Conservation (phyloP, 164 flowering plant species). For the Sextonia rubra region DNA sequence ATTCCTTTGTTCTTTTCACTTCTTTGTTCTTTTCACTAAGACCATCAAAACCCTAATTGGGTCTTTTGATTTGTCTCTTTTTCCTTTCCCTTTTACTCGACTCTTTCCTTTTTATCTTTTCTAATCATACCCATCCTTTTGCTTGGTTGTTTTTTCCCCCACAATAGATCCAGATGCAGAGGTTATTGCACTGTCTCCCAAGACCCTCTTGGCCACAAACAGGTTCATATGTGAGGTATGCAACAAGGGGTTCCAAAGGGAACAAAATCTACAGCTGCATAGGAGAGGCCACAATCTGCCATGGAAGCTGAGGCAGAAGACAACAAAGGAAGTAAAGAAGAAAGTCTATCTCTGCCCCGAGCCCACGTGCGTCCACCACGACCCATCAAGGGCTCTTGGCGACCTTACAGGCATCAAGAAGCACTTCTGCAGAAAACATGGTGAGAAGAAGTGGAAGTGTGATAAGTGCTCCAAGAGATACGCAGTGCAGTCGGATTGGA, state of each 20-base stretch:
- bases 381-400: constrained; percentile 82
- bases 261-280: constrained; percentile 87
- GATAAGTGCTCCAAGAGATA: constrained; percentile 82
- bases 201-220: constrained; percentile 89
- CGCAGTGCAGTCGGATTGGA: constrained; percentile 94
- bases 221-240: constrained; percentile 89
- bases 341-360: constrained; percentile 88
- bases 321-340: constrained; percentile 61
- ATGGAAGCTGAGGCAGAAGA: constrained; percentile 87
- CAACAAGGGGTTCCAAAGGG: constrained; percentile 91
- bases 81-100: not conserved
- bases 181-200: constrained; percentile 82
- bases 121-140: constrained; percentile 3
- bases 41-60: constrained; percentile 4
- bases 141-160: constrained; percentile 7
- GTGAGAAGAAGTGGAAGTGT: constrained; percentile 93
- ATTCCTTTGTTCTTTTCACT: too few species aligned
- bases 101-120: not conserved
- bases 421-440: constrained; percentile 81
- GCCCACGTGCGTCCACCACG: constrained; percentile 85
- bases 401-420: constrained; percentile 94
- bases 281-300: constrained; percentile 94
- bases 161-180: constrained; percentile 85
- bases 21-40: not conserved
- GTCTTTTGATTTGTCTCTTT: not conserved